Conservation (phyloP, 108 stramenopile species). For the Mediolabrus comicus region DNA sequence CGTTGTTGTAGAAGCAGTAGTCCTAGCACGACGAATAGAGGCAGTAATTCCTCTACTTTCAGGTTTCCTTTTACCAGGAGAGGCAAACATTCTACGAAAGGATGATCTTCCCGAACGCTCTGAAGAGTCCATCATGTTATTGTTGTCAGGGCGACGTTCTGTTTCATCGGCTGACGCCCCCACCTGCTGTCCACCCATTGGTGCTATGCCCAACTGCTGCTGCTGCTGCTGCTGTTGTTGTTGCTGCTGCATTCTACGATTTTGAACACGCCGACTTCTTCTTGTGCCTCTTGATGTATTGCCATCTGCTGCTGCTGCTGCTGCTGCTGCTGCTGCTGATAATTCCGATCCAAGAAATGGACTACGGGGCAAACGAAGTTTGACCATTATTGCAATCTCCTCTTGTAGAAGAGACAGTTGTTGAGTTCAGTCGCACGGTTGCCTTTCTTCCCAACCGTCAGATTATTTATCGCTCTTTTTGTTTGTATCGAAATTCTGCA, state of each 20-base stretch:
- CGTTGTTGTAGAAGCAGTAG: too few relatives aligned
- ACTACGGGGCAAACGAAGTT: background rate
- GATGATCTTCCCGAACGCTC: background rate
- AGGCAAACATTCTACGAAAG: conserved; percentile 1
- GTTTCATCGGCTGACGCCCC: background rate
- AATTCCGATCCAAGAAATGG: background rate
- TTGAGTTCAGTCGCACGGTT: background rate
- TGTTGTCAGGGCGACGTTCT: background rate
- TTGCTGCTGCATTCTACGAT: background rate
- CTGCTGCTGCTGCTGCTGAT: background rate
- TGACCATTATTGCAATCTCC: background rate
- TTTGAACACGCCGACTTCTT: background rate
- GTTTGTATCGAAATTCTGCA: background rate
- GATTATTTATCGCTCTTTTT: background rate
- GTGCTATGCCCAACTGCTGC: background rate
- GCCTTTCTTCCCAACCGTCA: background rate
- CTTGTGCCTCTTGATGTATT: background rate
- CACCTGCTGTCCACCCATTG: too few relatives aligned
- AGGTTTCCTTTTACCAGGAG: background rate
- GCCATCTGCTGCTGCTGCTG: too few relatives aligned
- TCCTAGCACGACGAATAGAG: background rate
- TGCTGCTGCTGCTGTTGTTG: background rate
- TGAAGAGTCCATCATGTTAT: background rate
- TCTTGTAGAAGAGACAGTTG: background rate
- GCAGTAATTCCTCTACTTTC: background rate